Percentiles rank a stretch among this genome's conserved stretches.
phyloP scores from a whole-genome alignment of 352 stramenopile species.

The Phytophthora pseudosyringae region DNA sequence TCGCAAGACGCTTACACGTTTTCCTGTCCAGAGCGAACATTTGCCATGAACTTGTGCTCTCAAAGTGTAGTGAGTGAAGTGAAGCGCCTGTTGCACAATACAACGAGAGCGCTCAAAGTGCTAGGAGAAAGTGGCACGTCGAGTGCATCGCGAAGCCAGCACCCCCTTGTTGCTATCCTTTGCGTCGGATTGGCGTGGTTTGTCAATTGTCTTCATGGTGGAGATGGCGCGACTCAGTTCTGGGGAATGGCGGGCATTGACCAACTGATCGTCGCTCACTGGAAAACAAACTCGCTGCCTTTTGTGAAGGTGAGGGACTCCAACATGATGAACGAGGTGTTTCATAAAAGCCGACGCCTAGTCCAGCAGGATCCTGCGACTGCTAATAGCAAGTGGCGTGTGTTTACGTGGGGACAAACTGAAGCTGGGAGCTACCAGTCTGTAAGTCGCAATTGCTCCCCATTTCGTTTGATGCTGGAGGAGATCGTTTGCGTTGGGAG shows the following conservation, averaged over 20 bases:
- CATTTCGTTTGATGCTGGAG: constrained; percentile 42
- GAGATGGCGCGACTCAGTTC: constrained; percentile 41
- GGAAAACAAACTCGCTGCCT: constrained; percentile 38
- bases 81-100: constrained; percentile 28
- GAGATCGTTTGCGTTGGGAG: constrained; percentile 35
- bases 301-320: constrained; percentile 47
- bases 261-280: constrained; percentile 31
- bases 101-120: constrained; percentile 36
- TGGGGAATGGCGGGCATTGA: constrained; percentile 36
- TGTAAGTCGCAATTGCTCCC: constrained; percentile 24
- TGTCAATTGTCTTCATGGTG: constrained; percentile 49
- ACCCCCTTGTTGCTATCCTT: constrained; percentile 28
- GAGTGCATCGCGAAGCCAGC: constrained; percentile 28
- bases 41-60: constrained; percentile 32
- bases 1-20: not conserved
- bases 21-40: constrained; percentile 11
- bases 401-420: constrained; percentile 14
- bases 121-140: constrained; percentile 33
- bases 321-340: constrained; percentile 43
- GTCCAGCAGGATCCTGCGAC: not conserved
- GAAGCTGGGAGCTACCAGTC: not conserved
- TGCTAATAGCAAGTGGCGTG: constrained; percentile 11
- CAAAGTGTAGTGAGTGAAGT: constrained; percentile 26
- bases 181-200: constrained; percentile 36
- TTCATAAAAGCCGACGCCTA: constrained; percentile 9